Evolutionary conservation across 768 basidiomycete genomes (phyloP), one percentile per base, ranked within the genome.

Genomic region (Pisolithus albus): DNA sequence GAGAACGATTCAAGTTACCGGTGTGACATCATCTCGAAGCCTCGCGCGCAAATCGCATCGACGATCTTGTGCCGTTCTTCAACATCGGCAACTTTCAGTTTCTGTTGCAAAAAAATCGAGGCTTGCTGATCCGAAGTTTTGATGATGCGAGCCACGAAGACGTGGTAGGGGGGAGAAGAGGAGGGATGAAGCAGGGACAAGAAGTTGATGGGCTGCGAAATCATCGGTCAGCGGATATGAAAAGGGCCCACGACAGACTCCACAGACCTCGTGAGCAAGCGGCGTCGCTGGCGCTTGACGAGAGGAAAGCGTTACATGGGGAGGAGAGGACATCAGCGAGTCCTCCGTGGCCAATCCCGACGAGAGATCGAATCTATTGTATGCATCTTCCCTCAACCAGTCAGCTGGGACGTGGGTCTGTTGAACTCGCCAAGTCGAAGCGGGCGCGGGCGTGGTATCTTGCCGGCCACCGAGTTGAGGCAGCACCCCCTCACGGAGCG

Each of bases 11-110:
- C 52, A 54, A 45, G 44, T 36, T 62, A 86, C 86, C 88, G 76
- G 64, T 90, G 85, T 52, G 88, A 89, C 90, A 92, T 92, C 90
- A 92, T 92, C 64, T 92, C 90, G 55, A 87, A 88, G 1, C 90
- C 89, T 11, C 83, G 79, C 38, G 81, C 76, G 54, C 88, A 89
- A 51, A 92, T 92, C 44, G 90, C 90, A 60, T 91, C 88, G 15
- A 92, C 84, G 42, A 92, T 92, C 67, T 88, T 90, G 5, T 77
- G 78, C 2, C 90, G 75, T 63, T 92, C 89, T 47, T 83, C 79
- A 18, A 75, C 57, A 57, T 90, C 86, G 4, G 90, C 89, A 16
- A 90, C 87, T 65, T 92, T 92, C 60, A 92, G 77, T 62, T 92
- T 92, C 63, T 92, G 90, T 62, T 92, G 89, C 38, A 92, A 73